Conservation (phyloP, 495 filamentous ascomycete genomes). For the Tuber aestivum region DNA sequence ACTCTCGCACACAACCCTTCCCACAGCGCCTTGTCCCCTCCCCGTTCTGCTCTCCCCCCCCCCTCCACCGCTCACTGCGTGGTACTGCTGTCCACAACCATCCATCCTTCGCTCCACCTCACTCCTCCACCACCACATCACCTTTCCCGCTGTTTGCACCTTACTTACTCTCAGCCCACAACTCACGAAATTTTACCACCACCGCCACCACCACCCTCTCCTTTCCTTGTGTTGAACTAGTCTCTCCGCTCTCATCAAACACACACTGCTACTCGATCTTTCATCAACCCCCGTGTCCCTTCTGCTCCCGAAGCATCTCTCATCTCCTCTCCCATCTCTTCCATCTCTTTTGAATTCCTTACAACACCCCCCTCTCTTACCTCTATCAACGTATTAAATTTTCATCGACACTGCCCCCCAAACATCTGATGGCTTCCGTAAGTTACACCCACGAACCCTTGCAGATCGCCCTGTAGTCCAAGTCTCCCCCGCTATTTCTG, state of each 20-base stretch:
- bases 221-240: slow-evolving; percentile 4
- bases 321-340: slow-evolving; percentile 34
- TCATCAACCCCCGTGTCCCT: slow-evolving; percentile 25
- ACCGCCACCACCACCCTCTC: slow-evolving; percentile 5
- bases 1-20: neutral
- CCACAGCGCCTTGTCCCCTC: neutral
- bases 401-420: slow-evolving; percentile 11
- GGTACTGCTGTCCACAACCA: neutral
- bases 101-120: neutral
- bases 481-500: slow-evolving; percentile 11
- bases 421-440: slow-evolving; percentile 53
- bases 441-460: slow-evolving; percentile 41
- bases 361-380: slow-evolving; percentile 5
- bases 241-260: slow-evolving; percentile 22
- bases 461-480: slow-evolving; percentile 14
- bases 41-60: neutral
- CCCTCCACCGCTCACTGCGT: neutral
- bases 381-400: slow-evolving; percentile 18
- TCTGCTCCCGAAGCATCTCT: slow-evolving; percentile 38
- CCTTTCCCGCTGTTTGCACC: neutral
- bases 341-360: neutral
- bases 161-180: neutral
- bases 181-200: neutral
- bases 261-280: slow-evolving; percentile 19
- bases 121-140: slow-evolving; percentile 1